Conservation (phyloP, 495 filamentous ascomycete genomes). For the Podospora bellae-mahoneyi region DNA sequence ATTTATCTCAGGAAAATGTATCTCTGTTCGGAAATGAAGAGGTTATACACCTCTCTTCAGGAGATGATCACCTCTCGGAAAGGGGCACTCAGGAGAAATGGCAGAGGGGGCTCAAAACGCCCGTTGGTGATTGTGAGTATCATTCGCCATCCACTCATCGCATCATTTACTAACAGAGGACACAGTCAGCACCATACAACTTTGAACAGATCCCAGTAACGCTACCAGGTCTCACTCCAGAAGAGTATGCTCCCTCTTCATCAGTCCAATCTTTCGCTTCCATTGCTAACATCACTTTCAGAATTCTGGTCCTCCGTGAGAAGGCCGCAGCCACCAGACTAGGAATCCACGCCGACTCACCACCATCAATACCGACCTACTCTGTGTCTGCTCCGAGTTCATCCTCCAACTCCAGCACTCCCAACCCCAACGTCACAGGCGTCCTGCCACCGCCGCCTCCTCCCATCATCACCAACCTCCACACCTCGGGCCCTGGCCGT, state of each 20-base stretch:
- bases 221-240: slow-evolving; percentile 41
- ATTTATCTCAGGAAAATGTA: slow-evolving; percentile 16
- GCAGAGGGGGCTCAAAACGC: neutral
- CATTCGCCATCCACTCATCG: neutral
- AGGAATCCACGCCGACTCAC: slow-evolving; percentile 21
- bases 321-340: slow-evolving; percentile 40
- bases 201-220: slow-evolving; percentile 41
- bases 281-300: slow-evolving; percentile 6
- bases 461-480: neutral
- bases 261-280: slow-evolving; percentile 3
- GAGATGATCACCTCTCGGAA: slow-evolving; percentile 17
- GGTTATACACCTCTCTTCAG: slow-evolving; percentile 26
- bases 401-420: neutral
- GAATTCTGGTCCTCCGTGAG: slow-evolving; percentile 41
- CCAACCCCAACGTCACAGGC: neutral
- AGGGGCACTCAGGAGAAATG: neutral
- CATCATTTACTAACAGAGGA: slow-evolving; percentile 16
- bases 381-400: neutral
- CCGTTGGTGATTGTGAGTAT: neutral
- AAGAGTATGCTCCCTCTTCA: slow-evolving; percentile 34
- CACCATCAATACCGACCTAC: neutral
- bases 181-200: slow-evolving; percentile 46
- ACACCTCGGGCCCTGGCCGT: neutral
- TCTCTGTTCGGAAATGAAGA: slow-evolving; percentile 28
- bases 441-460: slow-evolving; percentile 2